phyloP scores from a whole-genome alignment of 208 protist species.

The Angomonas deanei region DNA sequence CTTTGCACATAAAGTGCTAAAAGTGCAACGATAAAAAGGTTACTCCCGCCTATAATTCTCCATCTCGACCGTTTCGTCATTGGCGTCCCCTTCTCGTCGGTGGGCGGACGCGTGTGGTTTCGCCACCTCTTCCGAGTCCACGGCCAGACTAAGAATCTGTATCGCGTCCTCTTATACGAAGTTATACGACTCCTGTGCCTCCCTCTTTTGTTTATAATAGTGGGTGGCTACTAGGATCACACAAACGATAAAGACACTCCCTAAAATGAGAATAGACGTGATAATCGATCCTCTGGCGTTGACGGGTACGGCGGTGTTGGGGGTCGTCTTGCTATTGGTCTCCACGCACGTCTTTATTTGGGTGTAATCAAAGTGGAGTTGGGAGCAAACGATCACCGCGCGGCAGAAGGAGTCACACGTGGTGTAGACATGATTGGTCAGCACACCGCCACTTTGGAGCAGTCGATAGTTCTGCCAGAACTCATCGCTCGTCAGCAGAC shows the following conservation, averaged over 20 bases:
- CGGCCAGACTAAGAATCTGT: neutral
- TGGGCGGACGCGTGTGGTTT: no score
- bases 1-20: no score
- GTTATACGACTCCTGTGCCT: neutral
- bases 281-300: conserved; percentile 16
- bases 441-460: conserved; percentile 36
- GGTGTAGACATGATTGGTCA: conserved; percentile 19
- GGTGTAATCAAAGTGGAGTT: conserved; percentile 27
- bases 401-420: conserved; percentile 49
- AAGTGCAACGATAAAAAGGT: no score
- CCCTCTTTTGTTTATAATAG: neutral
- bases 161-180: neutral
- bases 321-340: neutral
- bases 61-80: no score
- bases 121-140: no score
- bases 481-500: conserved; percentile 19
- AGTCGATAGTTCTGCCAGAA: conserved; percentile 42
- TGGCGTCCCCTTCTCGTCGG: no score
- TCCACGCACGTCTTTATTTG: conserved; percentile 32
- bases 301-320: neutral
- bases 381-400: conserved; percentile 38
- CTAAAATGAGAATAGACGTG: conserved; percentile 19
- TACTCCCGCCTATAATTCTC: no score
- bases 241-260: conserved; percentile 2
- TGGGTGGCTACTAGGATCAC: neutral